Base-by-base conservation (phyloP, 345 rosid species). In the Brassica carinata region DNA sequence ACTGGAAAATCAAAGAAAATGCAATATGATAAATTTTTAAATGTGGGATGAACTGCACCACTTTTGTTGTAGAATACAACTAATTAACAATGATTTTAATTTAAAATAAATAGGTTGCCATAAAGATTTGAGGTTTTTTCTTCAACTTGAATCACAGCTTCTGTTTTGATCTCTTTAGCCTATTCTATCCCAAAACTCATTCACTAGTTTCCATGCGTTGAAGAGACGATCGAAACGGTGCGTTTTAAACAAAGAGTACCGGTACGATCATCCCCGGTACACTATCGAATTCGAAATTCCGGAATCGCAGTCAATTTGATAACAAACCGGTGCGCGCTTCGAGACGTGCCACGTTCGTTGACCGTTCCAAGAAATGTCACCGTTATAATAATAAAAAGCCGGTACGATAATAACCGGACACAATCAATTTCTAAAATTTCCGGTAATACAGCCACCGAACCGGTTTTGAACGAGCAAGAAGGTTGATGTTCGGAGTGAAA, bases 161-260 rank as follows among this genome's bases (percentile, higher is more conserved):
- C 36, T 33, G 36, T 33, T 33, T 33, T 5, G 36, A 33, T 33
- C 36, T 33, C 36, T 33, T 33, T 33, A 33, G 6, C 36, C 36
- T 33, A 0, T 33, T 33, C 8, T 5, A 33, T 33, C 36, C 36
- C 36, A 33, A 33, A 33, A 33, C 36, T 33, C 36, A 33, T 5
- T 33, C 7, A 33, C 36, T 33, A 33, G 7, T 33, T 33, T 33
- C 36, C 36, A 33, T 33, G 36, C 6, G 36, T 31, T 68, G 4
- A 51, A 58, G 77, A 65, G 85, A 83, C 58, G 73, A 74, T 33
- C 13, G 8, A 78, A 78, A 74, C 83, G 80, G 1, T 64, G 83
- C 80, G 82, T 74, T 83, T 58, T 55, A 15, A 55, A 18, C 36
- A 33, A 9, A 55, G 59, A 53, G 15, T 6, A 53, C 59, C 59